Evolutionary conservation across 2,329 filamentous ascomycete species (phyloP).

Genomic region (Cyclaneusma minus): DNA sequence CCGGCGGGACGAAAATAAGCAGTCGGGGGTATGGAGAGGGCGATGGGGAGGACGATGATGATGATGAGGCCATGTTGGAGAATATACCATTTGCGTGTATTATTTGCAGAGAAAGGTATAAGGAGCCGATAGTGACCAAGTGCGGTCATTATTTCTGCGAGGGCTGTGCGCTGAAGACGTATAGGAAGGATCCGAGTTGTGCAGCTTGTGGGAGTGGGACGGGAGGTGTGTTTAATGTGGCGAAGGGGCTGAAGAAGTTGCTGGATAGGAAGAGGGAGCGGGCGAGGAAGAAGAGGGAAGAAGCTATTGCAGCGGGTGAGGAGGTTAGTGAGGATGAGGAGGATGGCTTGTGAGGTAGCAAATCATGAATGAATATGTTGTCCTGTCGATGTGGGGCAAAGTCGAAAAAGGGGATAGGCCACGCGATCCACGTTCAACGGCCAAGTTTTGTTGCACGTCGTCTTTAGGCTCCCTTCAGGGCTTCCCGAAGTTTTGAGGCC

Average conservation of each 20-base stretch:
- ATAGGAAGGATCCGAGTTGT: conserved; percentile 74
- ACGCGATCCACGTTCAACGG: too few relatives aligned
- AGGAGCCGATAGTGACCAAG: conserved; percentile 64
- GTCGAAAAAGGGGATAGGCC: too few relatives aligned
- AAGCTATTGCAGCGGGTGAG: conserved; percentile 34
- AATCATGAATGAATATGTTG: too few relatives aligned
- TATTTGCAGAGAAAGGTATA: conserved; percentile 21
- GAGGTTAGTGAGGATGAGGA: conserved; percentile 30
- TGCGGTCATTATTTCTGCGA: conserved; percentile 97
- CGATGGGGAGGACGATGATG: conserved; percentile 8
- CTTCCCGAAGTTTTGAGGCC: too few relatives aligned
- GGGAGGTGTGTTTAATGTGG: conserved; percentile 77
- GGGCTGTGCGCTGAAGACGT: conserved; percentile 70
- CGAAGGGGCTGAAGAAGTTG: conserved; percentile 68
- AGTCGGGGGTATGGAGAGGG: conserved; percentile 24
- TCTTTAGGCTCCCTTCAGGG: too few relatives aligned
- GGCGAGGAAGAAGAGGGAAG: conserved; percentile 33
- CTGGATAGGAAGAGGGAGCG: conserved; percentile 46
- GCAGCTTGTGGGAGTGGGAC: conserved; percentile 76
- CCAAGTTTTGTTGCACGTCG: too few relatives aligned
- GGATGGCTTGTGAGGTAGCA: too few relatives aligned
- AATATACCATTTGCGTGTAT: conserved; percentile 20
- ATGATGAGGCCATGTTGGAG: conserved; percentile 12
- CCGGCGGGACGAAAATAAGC: conserved; percentile 39
- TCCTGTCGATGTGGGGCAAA: too few relatives aligned